Percentiles rank a stretch among this genome's conserved stretches.
These are phyloP conservation scores for Boletus tylopilopsis DNA, from an alignment of 768 basidiomycete species.

Conservation along the genomic window DNA sequence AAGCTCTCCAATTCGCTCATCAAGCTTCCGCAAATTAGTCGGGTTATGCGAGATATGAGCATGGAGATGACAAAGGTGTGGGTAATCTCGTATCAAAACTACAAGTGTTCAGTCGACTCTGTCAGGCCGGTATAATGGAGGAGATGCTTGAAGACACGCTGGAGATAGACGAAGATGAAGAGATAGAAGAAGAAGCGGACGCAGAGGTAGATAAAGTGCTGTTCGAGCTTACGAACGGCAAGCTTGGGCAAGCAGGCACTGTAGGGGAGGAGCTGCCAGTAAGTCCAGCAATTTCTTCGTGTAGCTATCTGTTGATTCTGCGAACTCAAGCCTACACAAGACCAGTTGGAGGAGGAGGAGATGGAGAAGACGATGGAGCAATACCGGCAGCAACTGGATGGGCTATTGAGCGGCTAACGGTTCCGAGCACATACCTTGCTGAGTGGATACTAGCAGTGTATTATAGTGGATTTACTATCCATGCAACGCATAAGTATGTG, in stretches of 20 bases:
- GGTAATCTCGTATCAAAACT: background rate
- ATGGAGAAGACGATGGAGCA: slow-evolving; percentile 86
- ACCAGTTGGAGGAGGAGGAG: slow-evolving; percentile 72
- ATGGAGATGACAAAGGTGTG: slow-evolving; percentile 99
- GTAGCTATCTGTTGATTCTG: slow-evolving; percentile 5
- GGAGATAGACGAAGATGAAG: slow-evolving; percentile 90
- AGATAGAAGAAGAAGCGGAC: slow-evolving; percentile 94
- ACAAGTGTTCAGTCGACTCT: slow-evolving; percentile 4
- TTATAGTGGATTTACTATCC: background rate
- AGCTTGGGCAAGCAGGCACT: slow-evolving; percentile 80
- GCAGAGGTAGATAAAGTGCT: slow-evolving; percentile 96
- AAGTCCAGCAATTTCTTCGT: slow-evolving; percentile 28
- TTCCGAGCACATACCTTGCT: slow-evolving; percentile 14
- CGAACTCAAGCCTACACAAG: slow-evolving; percentile 48
- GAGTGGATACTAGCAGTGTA: slow-evolving; percentile 6
- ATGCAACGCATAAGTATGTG: background rate
- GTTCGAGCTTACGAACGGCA: slow-evolving; percentile 93
- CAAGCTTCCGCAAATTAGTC: slow-evolving; percentile 88
- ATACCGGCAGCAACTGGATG: slow-evolving; percentile 86
- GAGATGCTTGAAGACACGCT: slow-evolving; percentile 97
- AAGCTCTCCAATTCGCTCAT: slow-evolving; percentile 92
- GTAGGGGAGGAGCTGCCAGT: slow-evolving; percentile 76
- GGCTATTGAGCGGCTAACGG: slow-evolving; percentile 58
- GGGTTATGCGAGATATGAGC: slow-evolving; percentile 94
- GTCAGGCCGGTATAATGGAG: slow-evolving; percentile 94